A percentile compares a stretch with the other conserved stretches of the same genome.
Evolutionary conservation across 1,284 basidiomycete species (phyloP).

Genomic region (Rhodofomes roseus): DNA sequence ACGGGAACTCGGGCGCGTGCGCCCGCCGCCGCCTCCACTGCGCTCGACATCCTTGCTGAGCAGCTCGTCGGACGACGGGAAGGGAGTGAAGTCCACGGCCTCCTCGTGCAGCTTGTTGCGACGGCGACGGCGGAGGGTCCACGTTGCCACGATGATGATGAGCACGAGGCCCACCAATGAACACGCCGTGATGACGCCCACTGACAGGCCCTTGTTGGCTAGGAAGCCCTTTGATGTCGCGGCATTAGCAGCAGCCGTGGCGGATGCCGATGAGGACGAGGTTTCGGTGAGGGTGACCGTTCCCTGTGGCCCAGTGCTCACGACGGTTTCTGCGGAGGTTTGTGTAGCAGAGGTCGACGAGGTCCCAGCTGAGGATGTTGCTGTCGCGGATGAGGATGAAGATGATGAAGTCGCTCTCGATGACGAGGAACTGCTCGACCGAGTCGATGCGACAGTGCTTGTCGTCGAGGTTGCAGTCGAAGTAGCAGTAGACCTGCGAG

Average conservation of each 20-base stretch:
- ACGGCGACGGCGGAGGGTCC: conserved; percentile 46
- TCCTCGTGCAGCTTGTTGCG: conserved; percentile 41
- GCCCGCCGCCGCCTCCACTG: neutral
- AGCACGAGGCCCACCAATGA: conserved; percentile 48
- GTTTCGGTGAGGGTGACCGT: neutral
- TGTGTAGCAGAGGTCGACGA: conserved; percentile 20
- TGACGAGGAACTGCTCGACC: neutral
- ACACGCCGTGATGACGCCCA: conserved; percentile 51
- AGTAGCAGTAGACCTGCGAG: neutral
- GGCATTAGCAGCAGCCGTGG: conserved; percentile 13
- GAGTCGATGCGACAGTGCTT: conserved; percentile 1
- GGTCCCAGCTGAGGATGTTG: conserved; percentile 1
- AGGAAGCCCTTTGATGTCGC: conserved; percentile 42
- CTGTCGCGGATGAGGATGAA: neutral
- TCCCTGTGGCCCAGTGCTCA: neutral
- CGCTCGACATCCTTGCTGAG: conserved; percentile 26
- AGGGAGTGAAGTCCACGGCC: conserved; percentile 45
- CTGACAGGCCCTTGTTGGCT: conserved; percentile 57
- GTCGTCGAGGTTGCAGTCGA: conserved; percentile 6
- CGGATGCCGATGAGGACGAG: conserved; percentile 4
- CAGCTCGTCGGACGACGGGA: conserved; percentile 7
- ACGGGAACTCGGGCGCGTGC: conserved; percentile 12
- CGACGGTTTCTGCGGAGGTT: neutral
- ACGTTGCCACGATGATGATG: conserved; percentile 41
- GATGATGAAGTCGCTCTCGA: conserved; percentile 4